A percentile compares a stretch with the other conserved stretches of the same genome.
phyloP scores from a whole-genome alignment of 768 basidiomycete genomes.

The Mycena belliarum region DNA sequence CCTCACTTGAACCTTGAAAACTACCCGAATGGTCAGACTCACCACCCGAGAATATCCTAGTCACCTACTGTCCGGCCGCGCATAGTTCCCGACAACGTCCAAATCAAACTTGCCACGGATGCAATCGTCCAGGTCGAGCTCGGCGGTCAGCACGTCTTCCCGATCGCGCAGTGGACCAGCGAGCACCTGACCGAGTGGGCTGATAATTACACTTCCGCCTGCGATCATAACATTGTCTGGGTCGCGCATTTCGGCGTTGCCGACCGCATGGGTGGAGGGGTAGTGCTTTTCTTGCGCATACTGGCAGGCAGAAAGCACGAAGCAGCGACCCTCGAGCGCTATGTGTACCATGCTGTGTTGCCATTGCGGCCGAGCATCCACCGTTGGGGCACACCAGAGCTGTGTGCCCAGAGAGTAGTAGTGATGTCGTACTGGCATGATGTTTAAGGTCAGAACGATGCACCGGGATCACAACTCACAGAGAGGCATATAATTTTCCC shows the following conservation, averaged over 20 bases:
- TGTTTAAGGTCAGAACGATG: background rate
- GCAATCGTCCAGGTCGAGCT: slow-evolving; percentile 60
- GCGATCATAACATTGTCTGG: slow-evolving; percentile 57
- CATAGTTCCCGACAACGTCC: slow-evolving; percentile 61
- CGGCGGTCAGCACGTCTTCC: slow-evolving; percentile 57
- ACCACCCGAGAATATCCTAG: background rate
- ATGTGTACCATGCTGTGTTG: slow-evolving; percentile 60
- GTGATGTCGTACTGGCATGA: slow-evolving; percentile 48
- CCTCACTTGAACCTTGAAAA: slow-evolving; percentile 8
- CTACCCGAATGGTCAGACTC: background rate
- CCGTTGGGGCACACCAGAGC: slow-evolving; percentile 67
- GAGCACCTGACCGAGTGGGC: slow-evolving; percentile 55
- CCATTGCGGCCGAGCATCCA: slow-evolving; percentile 61
- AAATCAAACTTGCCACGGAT: slow-evolving; percentile 61
- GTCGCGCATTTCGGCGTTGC: slow-evolving; percentile 35
- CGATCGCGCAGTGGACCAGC: slow-evolving; percentile 56
- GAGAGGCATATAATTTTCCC: slow-evolving; percentile 75
- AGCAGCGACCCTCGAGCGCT: slow-evolving; percentile 68
- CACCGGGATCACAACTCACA: slow-evolving; percentile 33
- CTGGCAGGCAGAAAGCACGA: slow-evolving; percentile 66
- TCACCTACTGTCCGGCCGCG: slow-evolving; percentile 53
- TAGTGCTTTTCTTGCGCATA: slow-evolving; percentile 57
- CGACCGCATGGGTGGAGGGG: slow-evolving; percentile 47
- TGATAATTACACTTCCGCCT: slow-evolving; percentile 63
- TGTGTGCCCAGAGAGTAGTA: slow-evolving; percentile 62